phyloP scores from a whole-genome alignment of 2,329 filamentous ascomycete species.

The Ophiostoma tasmaniense region DNA sequence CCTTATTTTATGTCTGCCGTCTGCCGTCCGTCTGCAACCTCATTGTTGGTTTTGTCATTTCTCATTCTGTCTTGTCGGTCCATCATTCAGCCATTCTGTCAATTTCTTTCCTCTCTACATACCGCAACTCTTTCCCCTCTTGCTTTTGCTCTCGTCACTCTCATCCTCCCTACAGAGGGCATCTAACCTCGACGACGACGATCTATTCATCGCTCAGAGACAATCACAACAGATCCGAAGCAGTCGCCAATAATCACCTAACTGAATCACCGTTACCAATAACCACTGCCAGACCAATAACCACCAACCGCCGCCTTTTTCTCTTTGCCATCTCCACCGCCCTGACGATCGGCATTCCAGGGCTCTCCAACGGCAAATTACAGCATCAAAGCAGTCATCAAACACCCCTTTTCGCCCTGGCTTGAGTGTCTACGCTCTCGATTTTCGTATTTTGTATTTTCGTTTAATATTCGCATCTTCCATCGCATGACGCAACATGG shows the following conservation, averaged over 20 bases:
- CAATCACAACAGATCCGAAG: not conserved
- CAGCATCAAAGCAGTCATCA: not conserved
- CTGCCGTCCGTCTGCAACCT: not conserved
- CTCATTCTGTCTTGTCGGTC: not conserved
- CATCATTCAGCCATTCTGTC: not conserved
- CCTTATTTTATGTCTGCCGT: constrained; percentile 13
- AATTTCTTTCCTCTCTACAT: not conserved
- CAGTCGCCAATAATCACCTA: not conserved
- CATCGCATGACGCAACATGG: constrained; percentile 20
- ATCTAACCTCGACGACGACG: not conserved
- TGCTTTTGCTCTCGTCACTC: not conserved
- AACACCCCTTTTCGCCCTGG: not conserved
- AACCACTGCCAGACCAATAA: too few relatives aligned
- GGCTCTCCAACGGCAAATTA: constrained; percentile 3
- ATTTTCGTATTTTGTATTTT: not conserved
- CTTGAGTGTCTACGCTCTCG: not conserved
- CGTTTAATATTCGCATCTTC: not conserved
- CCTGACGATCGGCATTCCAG: constrained; percentile 11
- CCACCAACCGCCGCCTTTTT: not conserved
- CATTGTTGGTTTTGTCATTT: not conserved
- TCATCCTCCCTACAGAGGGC: not conserved
- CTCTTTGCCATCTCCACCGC: not conserved
- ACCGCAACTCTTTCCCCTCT: not conserved
- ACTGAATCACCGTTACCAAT: too few relatives aligned
- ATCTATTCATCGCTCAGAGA: too few relatives aligned